Conservation (phyloP, 75 land plant species). For the Azolla pinnata region DNA sequence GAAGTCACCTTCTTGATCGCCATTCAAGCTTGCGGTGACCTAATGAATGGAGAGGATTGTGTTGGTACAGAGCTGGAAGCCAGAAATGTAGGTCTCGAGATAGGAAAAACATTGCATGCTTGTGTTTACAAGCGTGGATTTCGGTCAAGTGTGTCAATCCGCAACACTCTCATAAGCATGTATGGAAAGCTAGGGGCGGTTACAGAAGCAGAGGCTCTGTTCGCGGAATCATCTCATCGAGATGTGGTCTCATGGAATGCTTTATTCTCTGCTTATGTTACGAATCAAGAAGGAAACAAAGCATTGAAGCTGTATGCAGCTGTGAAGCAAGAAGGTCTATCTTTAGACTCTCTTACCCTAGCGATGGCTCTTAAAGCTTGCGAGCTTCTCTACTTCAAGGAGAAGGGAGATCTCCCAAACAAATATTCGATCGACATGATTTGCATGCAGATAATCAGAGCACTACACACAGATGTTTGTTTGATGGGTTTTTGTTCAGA, state of each 20-base stretch:
- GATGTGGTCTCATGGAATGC: conserved; percentile 41
- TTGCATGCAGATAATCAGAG: not conserved
- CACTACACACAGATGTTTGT: not conserved
- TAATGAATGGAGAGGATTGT: too few relatives aligned
- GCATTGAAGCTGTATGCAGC: conserved; percentile 24
- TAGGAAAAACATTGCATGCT: conserved; percentile 34
- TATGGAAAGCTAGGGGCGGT: conserved; percentile 21
- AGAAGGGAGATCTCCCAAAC: not conserved
- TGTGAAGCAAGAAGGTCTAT: conserved; percentile 14
- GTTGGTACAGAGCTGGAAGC: too few relatives aligned
- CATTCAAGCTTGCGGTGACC: not conserved
- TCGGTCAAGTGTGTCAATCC: conserved; percentile 22
- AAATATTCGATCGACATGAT: not conserved
- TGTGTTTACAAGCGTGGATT: conserved; percentile 32
- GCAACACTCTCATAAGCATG: conserved; percentile 32
- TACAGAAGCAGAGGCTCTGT: conserved; percentile 24
- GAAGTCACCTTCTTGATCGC: not conserved
- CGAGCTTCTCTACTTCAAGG: not conserved
- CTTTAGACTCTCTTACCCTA: not conserved
- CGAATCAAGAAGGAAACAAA: conserved; percentile 7
- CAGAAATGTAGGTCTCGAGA: too few relatives aligned
- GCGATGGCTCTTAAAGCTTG: not conserved
- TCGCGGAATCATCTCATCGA: conserved; percentile 19
- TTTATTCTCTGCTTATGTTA: conserved; percentile 31
- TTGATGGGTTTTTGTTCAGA: not conserved